phyloP scores from a whole-genome alignment of 805 yeast genomes.

The Yarrowia hollandica region DNA sequence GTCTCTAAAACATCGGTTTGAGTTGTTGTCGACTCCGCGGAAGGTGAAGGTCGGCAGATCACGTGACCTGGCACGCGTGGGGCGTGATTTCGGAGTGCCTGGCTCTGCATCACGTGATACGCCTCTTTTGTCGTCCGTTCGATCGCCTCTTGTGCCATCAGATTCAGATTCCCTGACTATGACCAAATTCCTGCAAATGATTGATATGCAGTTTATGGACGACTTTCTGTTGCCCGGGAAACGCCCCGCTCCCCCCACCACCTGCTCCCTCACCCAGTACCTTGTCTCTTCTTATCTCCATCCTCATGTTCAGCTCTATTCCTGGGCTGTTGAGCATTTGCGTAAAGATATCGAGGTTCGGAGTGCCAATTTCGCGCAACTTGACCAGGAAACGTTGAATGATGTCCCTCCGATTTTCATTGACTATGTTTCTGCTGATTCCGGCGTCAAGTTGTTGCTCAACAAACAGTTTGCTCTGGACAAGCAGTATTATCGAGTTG shows the following conservation, averaged over 20 bases:
- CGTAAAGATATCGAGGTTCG: slow-evolving; percentile 12
- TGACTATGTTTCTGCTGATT: slow-evolving; percentile 15
- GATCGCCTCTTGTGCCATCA: not conserved
- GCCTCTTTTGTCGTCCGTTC: not conserved
- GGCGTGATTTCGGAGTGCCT: too few species aligned
- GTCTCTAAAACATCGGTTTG: slow-evolving; percentile 5
- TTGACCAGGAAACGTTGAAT: slow-evolving; percentile 5
- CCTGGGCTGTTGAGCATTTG: slow-evolving; percentile 17
- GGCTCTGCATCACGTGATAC: not conserved
- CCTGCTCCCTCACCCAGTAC: not conserved
- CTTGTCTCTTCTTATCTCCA: not conserved
- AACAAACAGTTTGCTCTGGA: slow-evolving; percentile 24
- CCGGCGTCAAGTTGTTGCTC: not conserved
- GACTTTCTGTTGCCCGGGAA: slow-evolving; percentile 14
- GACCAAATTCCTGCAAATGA: slow-evolving; percentile 7
- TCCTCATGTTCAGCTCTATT: slow-evolving; percentile 8
- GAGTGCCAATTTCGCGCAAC: not conserved
- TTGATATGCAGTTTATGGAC: slow-evolving; percentile 26
- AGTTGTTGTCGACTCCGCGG: slow-evolving; percentile 11
- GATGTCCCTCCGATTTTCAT: slow-evolving; percentile 23
- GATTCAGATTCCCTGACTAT: not conserved
- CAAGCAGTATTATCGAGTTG: slow-evolving; percentile 19
- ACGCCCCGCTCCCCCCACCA: not conserved
- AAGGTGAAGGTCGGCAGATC: slow-evolving; percentile 18
- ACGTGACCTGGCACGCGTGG: not conserved